Base-by-base conservation (phyloP, 2,329 filamentous ascomycete species). In the Fusarium euwallaceae region DNA sequence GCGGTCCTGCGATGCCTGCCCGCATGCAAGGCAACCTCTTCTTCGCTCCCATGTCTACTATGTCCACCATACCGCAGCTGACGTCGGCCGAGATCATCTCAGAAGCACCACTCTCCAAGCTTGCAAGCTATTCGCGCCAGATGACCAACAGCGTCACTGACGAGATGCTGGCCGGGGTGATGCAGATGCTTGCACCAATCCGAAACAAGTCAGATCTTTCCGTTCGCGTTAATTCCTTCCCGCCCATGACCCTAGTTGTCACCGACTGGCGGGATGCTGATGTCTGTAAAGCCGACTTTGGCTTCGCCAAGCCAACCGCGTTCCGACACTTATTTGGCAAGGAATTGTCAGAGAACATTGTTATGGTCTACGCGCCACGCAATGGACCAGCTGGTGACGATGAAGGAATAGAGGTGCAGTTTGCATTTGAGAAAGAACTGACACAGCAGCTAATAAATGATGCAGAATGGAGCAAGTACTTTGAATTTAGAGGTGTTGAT, bases 21-120 rank as follows among this genome's bases (percentile, higher is more conserved):
- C 80, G 84, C 14, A 80, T 83, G 24, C 83, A 84, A 73, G 78
- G 82, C 27, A 84, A 85, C 63, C 70, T 83, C n/a, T 74, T 83
- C 69, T 74, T 69, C 32, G 80, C 69, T 2, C 77, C 79, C 1
- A 37, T 78, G 5, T 82, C 79, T 17, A 45, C 67, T 16, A 79
- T 73, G 43, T 72, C 75, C 9, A 73, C 76, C 3, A 66, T 82
- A 10, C 72, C 79, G 6, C 78, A 78, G 41, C 77, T 80, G 0
- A 84, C 81, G 4, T 66, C 80, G 1, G 78, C 76, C 34, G 77
- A 86, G 55, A 75, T 85, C 14, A 80, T 85, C 24, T 82, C 81
- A 0, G 81, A 83, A 9, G 80, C 71, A 69, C 81, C 84, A 2
- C 71, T 86, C 1, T 80, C 79, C 6, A 76, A 75, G 29, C 67